phyloP scores from a whole-genome alignment of 1,284 basidiomycete genomes.

The Cystobasidium sp. region DNA sequence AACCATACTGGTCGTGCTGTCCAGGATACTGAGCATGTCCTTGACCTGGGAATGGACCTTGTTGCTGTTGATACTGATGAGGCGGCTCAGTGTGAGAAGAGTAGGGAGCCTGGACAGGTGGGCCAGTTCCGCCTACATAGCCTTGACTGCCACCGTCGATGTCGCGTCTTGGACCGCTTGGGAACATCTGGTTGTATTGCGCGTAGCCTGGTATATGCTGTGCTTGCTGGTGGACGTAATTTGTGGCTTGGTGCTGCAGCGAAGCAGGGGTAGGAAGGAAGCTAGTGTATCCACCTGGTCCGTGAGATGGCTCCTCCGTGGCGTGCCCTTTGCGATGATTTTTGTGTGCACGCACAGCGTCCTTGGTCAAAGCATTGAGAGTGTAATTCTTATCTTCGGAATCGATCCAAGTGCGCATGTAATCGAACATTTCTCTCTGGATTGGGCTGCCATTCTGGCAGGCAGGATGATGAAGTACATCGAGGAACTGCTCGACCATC shows the following conservation, averaged over 20 bases:
- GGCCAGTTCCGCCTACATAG: neutral
- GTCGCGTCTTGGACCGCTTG: constrained; percentile 10
- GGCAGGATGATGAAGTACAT: constrained; percentile 85
- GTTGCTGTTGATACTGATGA: constrained; percentile 7
- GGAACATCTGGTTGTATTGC: constrained; percentile 38
- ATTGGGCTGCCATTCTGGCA: constrained; percentile 72
- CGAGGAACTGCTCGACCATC: constrained; percentile 66
- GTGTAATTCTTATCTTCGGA: constrained; percentile 55
- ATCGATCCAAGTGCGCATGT: constrained; percentile 67
- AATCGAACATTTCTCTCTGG: constrained; percentile 76
- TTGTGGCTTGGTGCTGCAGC: constrained; percentile 27
- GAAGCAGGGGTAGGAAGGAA: constrained; percentile 43
- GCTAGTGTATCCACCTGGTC: constrained; percentile 41
- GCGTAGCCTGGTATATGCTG: constrained; percentile 43
- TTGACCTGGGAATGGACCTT: too few species aligned
- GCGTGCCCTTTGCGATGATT: constrained; percentile 52
- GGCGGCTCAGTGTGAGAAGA: neutral
- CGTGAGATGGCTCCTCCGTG: constrained; percentile 14
- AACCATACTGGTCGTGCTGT: neutral
- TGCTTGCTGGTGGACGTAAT: constrained; percentile 39
- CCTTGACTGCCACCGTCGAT: neutral
- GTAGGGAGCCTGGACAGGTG: constrained; percentile 10
- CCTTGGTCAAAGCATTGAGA: constrained; percentile 53
- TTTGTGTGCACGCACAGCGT: constrained; percentile 52
- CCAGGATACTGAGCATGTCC: constrained; percentile 7